Base-by-base conservation (phyloP, 805 yeast species). In the Osmozyma mogii region DNA sequence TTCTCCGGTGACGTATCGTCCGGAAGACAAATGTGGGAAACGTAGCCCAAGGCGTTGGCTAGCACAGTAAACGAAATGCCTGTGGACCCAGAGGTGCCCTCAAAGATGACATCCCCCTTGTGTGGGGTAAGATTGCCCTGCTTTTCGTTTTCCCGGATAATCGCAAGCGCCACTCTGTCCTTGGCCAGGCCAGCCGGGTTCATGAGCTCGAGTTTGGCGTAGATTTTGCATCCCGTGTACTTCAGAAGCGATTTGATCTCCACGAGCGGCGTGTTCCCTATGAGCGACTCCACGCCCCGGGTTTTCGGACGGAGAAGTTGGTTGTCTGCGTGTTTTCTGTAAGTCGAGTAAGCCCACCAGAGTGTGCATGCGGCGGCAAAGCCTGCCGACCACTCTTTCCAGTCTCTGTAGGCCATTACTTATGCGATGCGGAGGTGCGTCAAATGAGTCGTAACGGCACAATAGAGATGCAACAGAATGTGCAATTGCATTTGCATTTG, bases 131-230 rank as follows among this genome's bases (percentile, higher is more conserved):
- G 52, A 5, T 61, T 47, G 0, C 92, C 92, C 26, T 45, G 28
- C 4, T 42, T 32, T 48, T 84, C 95, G 32, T 81, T 82, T 14
- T 73, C 72, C 32, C 72, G 61, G 11, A 89, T 80, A 25, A 89
- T 80, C 3, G 92, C 84, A 13, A 83, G 58, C 0, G 97, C 97
- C 12, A 92, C 95, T 25, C 98, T 63, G 50, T 89, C 98, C 44
- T 89, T 89, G 4, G 97, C 95, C 29, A 94, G 81, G 0, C 97
- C 97, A 1, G 89, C 98, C 0, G 97, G 96, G 47, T 89, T 92
- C 38, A 68, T 54, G 31, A 84, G 59, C 52, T 89, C 98, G 37
- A 88, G 51, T 47, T 89, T 89, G 21, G 95, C 97, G 50, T 75
- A 84, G 4, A 89, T 73, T 24, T 81, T 78, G 47, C 89, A 79